A percentile compares a stretch with the other conserved stretches of the same genome.
Evolutionary conservation across 495 filamentous ascomycete species (phyloP).

Genomic region (Penicillium maclennaniae): DNA sequence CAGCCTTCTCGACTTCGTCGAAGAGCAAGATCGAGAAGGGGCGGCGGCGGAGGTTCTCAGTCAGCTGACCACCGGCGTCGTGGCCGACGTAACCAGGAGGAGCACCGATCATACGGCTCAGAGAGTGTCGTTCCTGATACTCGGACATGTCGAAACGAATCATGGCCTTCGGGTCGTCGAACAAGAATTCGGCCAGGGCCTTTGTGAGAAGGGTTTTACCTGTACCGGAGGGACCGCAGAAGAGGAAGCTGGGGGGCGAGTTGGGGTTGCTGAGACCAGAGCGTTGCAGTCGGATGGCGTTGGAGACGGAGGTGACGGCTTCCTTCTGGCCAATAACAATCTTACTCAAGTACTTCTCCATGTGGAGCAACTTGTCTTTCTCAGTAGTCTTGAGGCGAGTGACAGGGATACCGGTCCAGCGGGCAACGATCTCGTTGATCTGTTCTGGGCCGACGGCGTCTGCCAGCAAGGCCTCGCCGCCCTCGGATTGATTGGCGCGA

Average conservation of each 20-base stretch:
- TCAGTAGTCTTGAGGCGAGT: constrained; percentile 90
- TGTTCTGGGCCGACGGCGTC: constrained; percentile 95
- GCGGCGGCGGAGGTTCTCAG: constrained; percentile 84
- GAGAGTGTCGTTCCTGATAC: constrained; percentile 94
- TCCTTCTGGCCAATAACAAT: constrained; percentile 91
- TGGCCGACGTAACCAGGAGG: constrained; percentile 97
- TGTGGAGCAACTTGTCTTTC: constrained; percentile 92
- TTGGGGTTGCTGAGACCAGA: constrained; percentile 93
- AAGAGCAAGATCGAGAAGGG: constrained; percentile 98
- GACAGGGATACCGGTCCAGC: constrained; percentile 96
- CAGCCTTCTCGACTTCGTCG: constrained; percentile 97
- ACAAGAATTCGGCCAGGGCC: constrained; percentile 93
- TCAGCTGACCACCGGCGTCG: constrained; percentile 92
- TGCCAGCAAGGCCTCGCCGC: constrained; percentile 67
- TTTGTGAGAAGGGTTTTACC: constrained; percentile 97
- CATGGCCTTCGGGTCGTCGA: constrained; percentile 97
- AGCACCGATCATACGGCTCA: constrained; percentile 96
- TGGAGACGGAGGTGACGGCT: constrained; percentile 89
- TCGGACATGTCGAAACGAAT: constrained; percentile 99
- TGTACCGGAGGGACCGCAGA: constrained; percentile 96
- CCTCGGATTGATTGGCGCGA: constrained; percentile 51
- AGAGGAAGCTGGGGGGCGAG: constrained; percentile 94
- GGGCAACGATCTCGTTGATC: constrained; percentile 96
- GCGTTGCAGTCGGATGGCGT: constrained; percentile 90
- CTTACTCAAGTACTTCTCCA: constrained; percentile 82